Evolutionary conservation across 2,329 filamentous ascomycete genomes (phyloP).

Genomic region (Colletotrichum sublineola): DNA sequence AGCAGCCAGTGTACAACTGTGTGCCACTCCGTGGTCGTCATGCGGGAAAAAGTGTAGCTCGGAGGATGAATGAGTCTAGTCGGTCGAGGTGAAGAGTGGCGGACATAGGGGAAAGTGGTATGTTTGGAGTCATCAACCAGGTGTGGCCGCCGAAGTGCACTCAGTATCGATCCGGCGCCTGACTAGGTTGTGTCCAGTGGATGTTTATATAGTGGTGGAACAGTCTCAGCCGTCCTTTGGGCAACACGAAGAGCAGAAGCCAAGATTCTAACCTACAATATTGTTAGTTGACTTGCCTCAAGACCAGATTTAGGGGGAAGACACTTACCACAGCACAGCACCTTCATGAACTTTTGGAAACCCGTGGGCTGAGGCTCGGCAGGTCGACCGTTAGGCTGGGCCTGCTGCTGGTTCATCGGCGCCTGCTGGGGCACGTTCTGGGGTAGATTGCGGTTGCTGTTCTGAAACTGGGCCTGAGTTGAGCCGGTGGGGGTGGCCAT

Average conservation of each 20-base stretch:
- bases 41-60: conserved; percentile 41
- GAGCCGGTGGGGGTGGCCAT: conserved; percentile 88
- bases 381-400: conserved; percentile 67
- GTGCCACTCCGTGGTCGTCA: conserved; percentile 39
- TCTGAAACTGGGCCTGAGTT: conserved; percentile 96
- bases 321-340: conserved; percentile 82
- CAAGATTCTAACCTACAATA: conserved; percentile 32
- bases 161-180: conserved; percentile 37
- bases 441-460: conserved; percentile 89
- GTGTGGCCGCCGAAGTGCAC: conserved; percentile 34
- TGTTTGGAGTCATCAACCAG: conserved; percentile 24
- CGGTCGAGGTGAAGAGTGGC: conserved; percentile 35
- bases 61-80: conserved; percentile 29
- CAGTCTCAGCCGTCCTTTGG: conserved; percentile 25
- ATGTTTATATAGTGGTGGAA: conserved; percentile 36
- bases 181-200: conserved; percentile 35
- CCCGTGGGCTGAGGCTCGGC: conserved; percentile 82
- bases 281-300: conserved; percentile 16
- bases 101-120: conserved; percentile 34
- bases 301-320: not conserved
- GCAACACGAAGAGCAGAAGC: conserved; percentile 37
- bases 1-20: conserved; percentile 39
- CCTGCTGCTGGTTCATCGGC: conserved; percentile 66
- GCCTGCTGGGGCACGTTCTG: conserved; percentile 73
- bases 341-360: conserved; percentile 93